These are phyloP conservation scores for Jaapia argillacea DNA, from an alignment of 768 basidiomycete genomes.

Conservation along the genomic window DNA sequence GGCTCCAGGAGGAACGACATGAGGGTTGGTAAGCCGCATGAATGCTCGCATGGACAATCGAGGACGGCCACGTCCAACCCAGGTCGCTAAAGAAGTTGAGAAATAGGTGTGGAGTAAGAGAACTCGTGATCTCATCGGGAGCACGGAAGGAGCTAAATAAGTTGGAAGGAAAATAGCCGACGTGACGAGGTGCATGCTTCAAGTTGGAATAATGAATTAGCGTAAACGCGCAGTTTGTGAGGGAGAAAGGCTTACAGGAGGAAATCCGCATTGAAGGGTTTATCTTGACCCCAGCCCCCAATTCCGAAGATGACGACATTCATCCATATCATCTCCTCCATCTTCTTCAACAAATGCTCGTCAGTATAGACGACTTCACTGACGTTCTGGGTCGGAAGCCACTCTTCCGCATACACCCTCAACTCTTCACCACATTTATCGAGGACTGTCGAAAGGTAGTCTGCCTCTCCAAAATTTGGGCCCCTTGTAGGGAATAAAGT, in stretches of 20 bases:
- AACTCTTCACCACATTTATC: slow-evolving; percentile 8
- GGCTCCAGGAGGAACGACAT: slow-evolving; percentile 7
- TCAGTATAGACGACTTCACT: slow-evolving; percentile 3
- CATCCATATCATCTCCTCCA: slow-evolving; percentile 55
- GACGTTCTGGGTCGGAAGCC: slow-evolving; percentile 5
- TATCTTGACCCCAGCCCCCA: slow-evolving; percentile 35
- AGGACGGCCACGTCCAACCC: slow-evolving; percentile 47
- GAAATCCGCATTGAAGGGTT: slow-evolving; percentile 46
- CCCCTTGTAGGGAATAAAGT: slow-evolving; percentile 4
- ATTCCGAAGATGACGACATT: slow-evolving; percentile 45
- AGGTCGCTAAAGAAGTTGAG: slow-evolving; percentile 38
- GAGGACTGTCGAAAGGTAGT: slow-evolving; percentile 1
- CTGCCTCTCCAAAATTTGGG: background rate
- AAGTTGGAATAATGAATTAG: no score
- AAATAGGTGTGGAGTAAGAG: slow-evolving; percentile 54
- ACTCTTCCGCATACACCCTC: slow-evolving; percentile 6
- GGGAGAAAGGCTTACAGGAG: slow-evolving; percentile 35
- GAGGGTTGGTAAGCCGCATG: background rate
- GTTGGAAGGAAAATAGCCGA: slow-evolving; percentile 54
- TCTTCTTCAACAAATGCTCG: slow-evolving; percentile 34
- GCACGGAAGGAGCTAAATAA: slow-evolving; percentile 24
- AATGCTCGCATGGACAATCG: slow-evolving; percentile 28
- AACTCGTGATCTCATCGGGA: slow-evolving; percentile 26
- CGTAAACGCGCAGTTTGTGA: background rate
- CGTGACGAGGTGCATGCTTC: slow-evolving; percentile 58